phyloP scores from a whole-genome alignment of 345 rosid species.

The Geranium brycei region DNA sequence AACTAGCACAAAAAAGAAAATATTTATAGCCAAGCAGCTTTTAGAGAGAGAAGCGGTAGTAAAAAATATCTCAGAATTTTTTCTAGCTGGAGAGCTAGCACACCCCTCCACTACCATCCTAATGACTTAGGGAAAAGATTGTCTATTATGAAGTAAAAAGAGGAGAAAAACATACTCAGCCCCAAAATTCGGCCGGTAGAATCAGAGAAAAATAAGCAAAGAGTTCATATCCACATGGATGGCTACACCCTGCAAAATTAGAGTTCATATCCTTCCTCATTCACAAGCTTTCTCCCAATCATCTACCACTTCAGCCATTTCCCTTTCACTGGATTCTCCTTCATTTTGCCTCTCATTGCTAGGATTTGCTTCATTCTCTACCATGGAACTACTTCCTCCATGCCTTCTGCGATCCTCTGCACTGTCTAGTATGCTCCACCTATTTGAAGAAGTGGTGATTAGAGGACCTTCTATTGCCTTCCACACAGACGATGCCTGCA shows the following conservation, averaged over 20 bases:
- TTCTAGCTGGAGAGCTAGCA: background rate
- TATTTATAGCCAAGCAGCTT: background rate
- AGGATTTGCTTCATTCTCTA: slow-evolving; percentile 19
- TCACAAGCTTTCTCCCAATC: slow-evolving; percentile 88
- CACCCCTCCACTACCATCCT: background rate
- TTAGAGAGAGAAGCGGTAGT: background rate
- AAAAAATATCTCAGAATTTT: too few relatives aligned
- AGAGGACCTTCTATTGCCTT: slow-evolving; percentile 42
- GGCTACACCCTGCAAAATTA: background rate
- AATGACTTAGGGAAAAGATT: background rate
- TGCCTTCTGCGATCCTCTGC: slow-evolving; percentile 20
- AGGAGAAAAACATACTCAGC: background rate
- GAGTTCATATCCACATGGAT: background rate
- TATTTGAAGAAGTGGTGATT: slow-evolving; percentile 38
- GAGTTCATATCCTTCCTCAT: slow-evolving; percentile 9
- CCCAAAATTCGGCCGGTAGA: background rate
- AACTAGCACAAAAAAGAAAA: background rate
- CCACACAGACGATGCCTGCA: slow-evolving; percentile 32
- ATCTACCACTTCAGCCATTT: slow-evolving; percentile 41
- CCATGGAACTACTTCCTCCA: slow-evolving; percentile 7
- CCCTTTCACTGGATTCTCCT: slow-evolving; percentile 15
- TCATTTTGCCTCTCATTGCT: slow-evolving; percentile 22
- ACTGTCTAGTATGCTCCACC: slow-evolving; percentile 57
- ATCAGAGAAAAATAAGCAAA: background rate
- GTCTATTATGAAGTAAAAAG: too few relatives aligned